Evolutionary conservation across 2,329 filamentous ascomycete species (phyloP).

Genomic region (Phaeosphaeriaceae sp.): DNA sequence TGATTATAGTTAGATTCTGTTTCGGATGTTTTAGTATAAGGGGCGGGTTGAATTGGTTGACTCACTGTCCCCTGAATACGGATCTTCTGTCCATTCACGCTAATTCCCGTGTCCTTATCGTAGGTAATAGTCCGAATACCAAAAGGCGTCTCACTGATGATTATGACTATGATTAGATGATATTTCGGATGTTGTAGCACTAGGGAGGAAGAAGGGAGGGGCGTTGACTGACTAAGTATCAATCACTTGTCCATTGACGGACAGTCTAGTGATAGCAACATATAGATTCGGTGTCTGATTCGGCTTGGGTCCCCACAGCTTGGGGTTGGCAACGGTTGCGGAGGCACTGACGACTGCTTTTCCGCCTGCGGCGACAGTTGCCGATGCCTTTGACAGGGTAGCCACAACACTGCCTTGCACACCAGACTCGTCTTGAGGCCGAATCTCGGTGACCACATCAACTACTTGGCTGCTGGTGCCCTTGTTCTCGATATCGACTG

Average conservation of each 20-base stretch:
- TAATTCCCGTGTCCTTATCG: conserved; percentile 50
- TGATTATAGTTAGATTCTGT: neutral
- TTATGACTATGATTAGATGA: conserved; percentile 1
- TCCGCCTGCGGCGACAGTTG: conserved; percentile 37
- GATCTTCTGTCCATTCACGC: conserved; percentile 56
- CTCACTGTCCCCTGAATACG: conserved; percentile 52
- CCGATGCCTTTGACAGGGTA: conserved; percentile 40
- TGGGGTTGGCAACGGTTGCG: conserved; percentile 47
- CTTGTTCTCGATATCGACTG: conserved; percentile 56
- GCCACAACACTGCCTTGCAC: conserved; percentile 31
- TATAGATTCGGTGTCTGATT: conserved; percentile 57
- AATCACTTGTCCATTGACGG: conserved; percentile 26
- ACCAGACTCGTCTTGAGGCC: conserved; percentile 24
- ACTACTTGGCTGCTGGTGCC: conserved; percentile 42
- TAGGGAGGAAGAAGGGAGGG: neutral
- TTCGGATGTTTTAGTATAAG: neutral
- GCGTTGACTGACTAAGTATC: conserved; percentile 48
- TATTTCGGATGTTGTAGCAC: neutral
- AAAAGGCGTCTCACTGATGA: conserved; percentile 53
- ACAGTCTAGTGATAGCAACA: conserved; percentile 51
- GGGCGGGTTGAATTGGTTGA: neutral
- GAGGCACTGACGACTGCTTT: conserved; percentile 48
- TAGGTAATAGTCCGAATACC: conserved; percentile 57
- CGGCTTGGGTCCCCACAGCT: conserved; percentile 58
- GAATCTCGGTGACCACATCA: conserved; percentile 52